These are phyloP conservation scores for Tulasnella sp. DNA, from an alignment of 768 basidiomycete species.

Conservation along the genomic window DNA sequence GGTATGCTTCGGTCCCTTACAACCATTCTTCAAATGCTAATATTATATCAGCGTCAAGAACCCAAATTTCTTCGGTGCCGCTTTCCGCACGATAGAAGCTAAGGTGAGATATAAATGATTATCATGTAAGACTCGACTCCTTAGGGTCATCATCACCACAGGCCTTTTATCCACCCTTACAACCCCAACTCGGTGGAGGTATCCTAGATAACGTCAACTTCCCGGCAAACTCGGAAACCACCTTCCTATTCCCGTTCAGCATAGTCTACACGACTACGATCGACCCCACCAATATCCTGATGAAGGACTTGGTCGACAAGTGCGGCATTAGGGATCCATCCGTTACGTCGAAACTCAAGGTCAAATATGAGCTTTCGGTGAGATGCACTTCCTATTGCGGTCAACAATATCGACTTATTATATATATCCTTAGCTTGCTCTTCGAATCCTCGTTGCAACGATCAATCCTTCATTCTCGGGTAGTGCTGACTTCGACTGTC, in stretches of 20 bases:
- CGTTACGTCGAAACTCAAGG: conserved; percentile 36
- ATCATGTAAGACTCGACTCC: not conserved
- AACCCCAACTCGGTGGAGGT: conserved; percentile 56
- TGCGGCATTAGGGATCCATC: conserved; percentile 41
- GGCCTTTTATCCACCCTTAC: conserved; percentile 54
- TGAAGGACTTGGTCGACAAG: conserved; percentile 48
- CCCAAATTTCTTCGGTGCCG: conserved; percentile 66
- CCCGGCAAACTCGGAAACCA: conserved; percentile 41
- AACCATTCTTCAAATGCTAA: conserved; percentile 11
- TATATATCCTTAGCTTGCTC: conserved; percentile 36
- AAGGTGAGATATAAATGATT: conserved; percentile 32
- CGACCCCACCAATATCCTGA: conserved; percentile 41
- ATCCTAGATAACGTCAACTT: conserved; percentile 32
- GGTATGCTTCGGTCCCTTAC: conserved; percentile 32
- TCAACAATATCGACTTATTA: conserved; percentile 19
- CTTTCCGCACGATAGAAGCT: conserved; percentile 49
- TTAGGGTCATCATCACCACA: too few relatives aligned
- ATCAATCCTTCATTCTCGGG: conserved; percentile 55
- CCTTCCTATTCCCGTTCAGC: conserved; percentile 64
- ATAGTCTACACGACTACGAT: conserved; percentile 43
- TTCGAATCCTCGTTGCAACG: conserved; percentile 50
- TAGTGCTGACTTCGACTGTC: conserved; percentile 49
- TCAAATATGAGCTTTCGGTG: conserved; percentile 58
- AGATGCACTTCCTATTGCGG: not conserved
- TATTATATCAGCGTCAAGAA: conserved; percentile 49